Percentiles rank a stretch among this genome's conserved stretches.
Conservation (phyloP, 805 yeast genomes). For the Wickerhamomyces xylosicus region DNA sequence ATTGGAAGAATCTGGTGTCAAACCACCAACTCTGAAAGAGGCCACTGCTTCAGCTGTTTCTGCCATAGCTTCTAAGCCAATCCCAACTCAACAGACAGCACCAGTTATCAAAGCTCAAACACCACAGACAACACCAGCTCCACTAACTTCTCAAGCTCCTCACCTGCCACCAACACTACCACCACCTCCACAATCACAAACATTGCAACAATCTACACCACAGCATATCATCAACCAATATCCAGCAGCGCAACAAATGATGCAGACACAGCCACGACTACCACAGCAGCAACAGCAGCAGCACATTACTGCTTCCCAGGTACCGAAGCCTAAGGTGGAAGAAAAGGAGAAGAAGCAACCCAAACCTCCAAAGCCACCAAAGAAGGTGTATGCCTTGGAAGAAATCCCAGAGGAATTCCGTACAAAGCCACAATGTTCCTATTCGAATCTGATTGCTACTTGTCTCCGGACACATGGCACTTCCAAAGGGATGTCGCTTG, state of each 20-base stretch:
- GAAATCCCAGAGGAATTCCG: constrained; percentile 87
- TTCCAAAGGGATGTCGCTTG: constrained; percentile 65
- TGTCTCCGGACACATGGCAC: constrained; percentile 62
- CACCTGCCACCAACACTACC: background rate
- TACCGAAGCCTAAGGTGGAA: constrained; percentile 16
- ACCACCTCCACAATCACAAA: background rate
- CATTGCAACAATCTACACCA: background rate
- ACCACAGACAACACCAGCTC: background rate
- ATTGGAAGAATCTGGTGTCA: background rate
- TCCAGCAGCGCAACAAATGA: background rate
- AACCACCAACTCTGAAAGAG: background rate
- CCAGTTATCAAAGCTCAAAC: too few species aligned
- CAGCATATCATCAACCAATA: background rate
- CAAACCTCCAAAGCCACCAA: constrained; percentile 41
- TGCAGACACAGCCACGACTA: background rate
- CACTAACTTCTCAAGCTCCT: background rate
- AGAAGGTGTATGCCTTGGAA: constrained; percentile 61
- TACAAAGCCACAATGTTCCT: constrained; percentile 73
- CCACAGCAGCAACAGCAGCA: background rate
- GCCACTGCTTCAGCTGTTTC: constrained; percentile 15
- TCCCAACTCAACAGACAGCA: background rate
- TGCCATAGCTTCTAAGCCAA: constrained; percentile 4
- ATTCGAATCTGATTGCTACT: constrained; percentile 70
- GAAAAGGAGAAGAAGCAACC: constrained; percentile 35
- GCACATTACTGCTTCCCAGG: background rate